A percentile compares a stretch with the other conserved stretches of the same genome.
Evolutionary conservation across 2,329 filamentous ascomycete species (phyloP).

Genomic region (Aspergillus candidus): DNA sequence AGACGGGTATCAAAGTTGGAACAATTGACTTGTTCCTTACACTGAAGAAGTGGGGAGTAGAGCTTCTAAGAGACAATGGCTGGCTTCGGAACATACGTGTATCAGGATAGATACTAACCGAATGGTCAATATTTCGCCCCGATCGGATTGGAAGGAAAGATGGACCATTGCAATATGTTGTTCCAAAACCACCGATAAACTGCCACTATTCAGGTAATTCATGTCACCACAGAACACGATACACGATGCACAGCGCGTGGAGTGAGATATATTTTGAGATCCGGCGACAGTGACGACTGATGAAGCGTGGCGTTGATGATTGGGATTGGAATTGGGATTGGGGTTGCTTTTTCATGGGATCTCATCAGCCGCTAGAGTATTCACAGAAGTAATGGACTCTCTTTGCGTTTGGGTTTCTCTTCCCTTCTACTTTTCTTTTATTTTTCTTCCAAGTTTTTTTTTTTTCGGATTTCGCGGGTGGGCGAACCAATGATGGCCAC

Average conservation of each 20-base stretch:
- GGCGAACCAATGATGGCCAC: neutral
- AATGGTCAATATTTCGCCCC: conserved; percentile 7
- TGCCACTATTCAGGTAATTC: conserved; percentile 6
- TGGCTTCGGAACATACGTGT: conserved; percentile 3
- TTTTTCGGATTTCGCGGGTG: neutral
- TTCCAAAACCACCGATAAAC: conserved; percentile 5
- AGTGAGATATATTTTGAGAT: too few relatives aligned
- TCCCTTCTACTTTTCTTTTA: conserved; percentile 6
- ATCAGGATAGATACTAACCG: conserved; percentile 6
- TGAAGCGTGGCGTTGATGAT: conserved; percentile 23
- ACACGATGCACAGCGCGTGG: too few relatives aligned
- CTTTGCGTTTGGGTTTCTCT: neutral
- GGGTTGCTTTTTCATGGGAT: too few relatives aligned
- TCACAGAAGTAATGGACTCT: too few relatives aligned
- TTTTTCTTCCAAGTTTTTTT: conserved; percentile 3
- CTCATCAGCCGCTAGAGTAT: too few relatives aligned
- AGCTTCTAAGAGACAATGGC: conserved; percentile 10
- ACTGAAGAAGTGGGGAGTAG: conserved; percentile 11
- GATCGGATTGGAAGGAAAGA: conserved; percentile 2
- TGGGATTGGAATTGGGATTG: neutral
- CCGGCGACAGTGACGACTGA: too few relatives aligned
- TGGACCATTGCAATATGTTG: conserved; percentile 7
- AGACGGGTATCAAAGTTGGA: conserved; percentile 7
- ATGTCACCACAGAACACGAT: neutral
- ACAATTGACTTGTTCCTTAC: conserved; percentile 11